Base-by-base conservation (phyloP, 768 basidiomycete species). In the Suillus brevipes region DNA sequence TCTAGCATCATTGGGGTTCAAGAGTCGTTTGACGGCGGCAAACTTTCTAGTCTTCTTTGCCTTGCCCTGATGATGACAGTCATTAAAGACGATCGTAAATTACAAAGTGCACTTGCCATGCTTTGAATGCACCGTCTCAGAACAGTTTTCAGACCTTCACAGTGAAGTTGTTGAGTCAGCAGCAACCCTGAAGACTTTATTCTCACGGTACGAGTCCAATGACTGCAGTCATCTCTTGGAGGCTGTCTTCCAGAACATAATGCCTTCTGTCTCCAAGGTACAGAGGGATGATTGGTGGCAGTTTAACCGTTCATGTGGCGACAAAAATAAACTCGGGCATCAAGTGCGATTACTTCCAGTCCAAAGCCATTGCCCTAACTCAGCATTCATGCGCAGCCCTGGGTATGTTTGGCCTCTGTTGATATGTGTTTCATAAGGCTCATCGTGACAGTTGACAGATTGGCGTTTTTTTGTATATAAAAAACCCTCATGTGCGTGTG, bases 1-100 rank as follows among this genome's bases (percentile, higher is more conserved):
- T 69, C 97, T 84, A 63, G 92, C 93, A 75, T 98, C 97, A 72
- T 90, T 93, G 0, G 97, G 97, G 74, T 95, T 95, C 65, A 98
- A 79, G 82, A 99, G 83, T 20, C 96, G 91, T 78, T 99, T 99
- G 55, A 97, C 94, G 12, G 88, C 80, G 2, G 95, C 97, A 75
- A 99, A 98, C 75, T 97, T 97, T 78, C 95, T 85, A 1, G 95
- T 96, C 77, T 95, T 97, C 77, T 94, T 94, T 36, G 92, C 93
- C 78, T 88, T 95, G 14, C 88, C 92, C 95, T 97, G 67, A 6
- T 52, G 31, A 37, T 16, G 5, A 36, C 40, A 36, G 23, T 45
- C 20, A 40, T 53, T 12, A 43, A 31, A 12, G 36, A n/a, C 5
- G 28, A 28, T 6, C 9, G 23, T 14, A 37, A 13, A 23, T 37